Conservation (phyloP, 768 basidiomycete species). For the Tricholoma hemisulphureum region DNA sequence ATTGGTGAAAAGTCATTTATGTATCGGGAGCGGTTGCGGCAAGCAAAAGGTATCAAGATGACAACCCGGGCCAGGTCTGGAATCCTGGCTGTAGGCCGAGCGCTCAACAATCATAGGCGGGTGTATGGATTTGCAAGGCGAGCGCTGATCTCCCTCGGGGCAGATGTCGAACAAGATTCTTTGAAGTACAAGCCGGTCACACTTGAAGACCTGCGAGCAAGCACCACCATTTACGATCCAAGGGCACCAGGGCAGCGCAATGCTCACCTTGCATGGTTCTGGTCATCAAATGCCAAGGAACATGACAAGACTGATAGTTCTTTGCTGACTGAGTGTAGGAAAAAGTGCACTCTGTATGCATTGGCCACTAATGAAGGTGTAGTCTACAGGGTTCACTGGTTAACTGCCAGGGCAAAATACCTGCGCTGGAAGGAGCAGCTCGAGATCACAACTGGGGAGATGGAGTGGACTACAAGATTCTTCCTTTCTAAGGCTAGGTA, state of each 20-base stretch:
- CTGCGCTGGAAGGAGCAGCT: neutral
- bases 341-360: too few species aligned
- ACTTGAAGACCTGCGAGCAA: neutral
- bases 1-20: constrained; percentile 10
- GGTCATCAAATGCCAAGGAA: neutral
- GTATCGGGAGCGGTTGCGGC: neutral
- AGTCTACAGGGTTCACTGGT: neutral
- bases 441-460: neutral
- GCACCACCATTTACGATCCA: neutral
- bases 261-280: neutral
- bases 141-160: too few species aligned
- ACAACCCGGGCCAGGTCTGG: neutral
- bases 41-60: constrained; percentile 2
- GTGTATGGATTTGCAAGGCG: too few species aligned
- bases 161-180: too few species aligned
- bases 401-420: neutral
- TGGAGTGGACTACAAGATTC: neutral
- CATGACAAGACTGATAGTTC: neutral
- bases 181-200: too few species aligned
- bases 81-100: neutral
- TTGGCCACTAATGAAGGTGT: neutral
- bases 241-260: neutral
- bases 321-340: neutral
- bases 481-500: neutral
- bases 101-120: too few species aligned